A percentile compares a stretch with the other conserved stretches of the same genome.
Conservation (phyloP, 1,284 basidiomycete species). For the Fomitopsis schrenkii region DNA sequence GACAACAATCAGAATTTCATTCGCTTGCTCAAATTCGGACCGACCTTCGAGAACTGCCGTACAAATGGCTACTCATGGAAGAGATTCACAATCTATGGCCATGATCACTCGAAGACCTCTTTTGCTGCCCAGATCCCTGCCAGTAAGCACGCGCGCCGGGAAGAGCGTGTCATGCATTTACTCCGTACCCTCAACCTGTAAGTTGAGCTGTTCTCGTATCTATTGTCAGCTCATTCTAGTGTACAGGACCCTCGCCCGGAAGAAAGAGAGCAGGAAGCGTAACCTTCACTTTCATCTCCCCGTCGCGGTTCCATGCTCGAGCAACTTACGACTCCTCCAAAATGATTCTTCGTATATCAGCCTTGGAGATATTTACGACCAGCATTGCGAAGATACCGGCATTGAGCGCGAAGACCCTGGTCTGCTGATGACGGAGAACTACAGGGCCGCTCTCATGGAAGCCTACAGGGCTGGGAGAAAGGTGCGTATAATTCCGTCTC, state of each 20-base stretch:
- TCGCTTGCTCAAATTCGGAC: slow-evolving; percentile 88
- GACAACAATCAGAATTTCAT: slow-evolving; percentile 93
- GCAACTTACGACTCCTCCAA: slow-evolving; percentile 83
- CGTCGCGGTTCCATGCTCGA: slow-evolving; percentile 81
- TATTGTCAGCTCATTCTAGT: not conserved
- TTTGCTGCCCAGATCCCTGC: slow-evolving; percentile 94
- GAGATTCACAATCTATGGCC: slow-evolving; percentile 89
- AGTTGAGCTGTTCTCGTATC: slow-evolving; percentile 17
- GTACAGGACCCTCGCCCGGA: slow-evolving; percentile 72
- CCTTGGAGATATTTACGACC: slow-evolving; percentile 93
- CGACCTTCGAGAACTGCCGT: slow-evolving; percentile 88
- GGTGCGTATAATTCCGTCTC: slow-evolving; percentile 31
- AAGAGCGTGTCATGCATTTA: slow-evolving; percentile 91
- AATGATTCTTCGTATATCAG: slow-evolving; percentile 91
- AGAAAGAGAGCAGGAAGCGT: slow-evolving; percentile 93
- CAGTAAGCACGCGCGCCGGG: slow-evolving; percentile 84
- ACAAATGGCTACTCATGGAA: slow-evolving; percentile 86
- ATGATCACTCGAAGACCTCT: slow-evolving; percentile 83
- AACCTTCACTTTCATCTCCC: slow-evolving; percentile 93
- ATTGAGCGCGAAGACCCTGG: slow-evolving; percentile 89
- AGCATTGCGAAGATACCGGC: slow-evolving; percentile 76
- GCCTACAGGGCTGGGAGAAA: slow-evolving; percentile 48
- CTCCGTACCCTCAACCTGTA: slow-evolving; percentile 93
- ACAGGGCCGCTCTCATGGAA: slow-evolving; percentile 65
- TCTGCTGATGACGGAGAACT: slow-evolving; percentile 79